Evolutionary conservation across 352 stramenopile genomes (phyloP).

Genomic region (Phytophthora fragariae): DNA sequence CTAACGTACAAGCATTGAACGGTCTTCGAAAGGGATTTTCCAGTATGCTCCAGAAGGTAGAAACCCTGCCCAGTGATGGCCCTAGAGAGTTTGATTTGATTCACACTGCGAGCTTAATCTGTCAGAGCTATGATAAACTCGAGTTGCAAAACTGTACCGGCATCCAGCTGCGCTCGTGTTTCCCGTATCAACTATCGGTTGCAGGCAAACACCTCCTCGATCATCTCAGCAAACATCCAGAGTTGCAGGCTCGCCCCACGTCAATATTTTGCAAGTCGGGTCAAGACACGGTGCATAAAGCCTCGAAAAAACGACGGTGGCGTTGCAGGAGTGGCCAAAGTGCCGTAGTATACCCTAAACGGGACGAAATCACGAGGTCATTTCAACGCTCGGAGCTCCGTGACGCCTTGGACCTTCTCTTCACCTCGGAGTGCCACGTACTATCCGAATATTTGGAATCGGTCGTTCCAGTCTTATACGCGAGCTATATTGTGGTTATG

Average conservation of each 20-base stretch:
- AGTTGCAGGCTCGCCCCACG: not conserved
- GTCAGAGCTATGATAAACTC: not conserved
- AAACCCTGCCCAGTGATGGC: not conserved
- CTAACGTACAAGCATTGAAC: slow-evolving; percentile 1
- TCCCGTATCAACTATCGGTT: not conserved
- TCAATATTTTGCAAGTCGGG: not conserved
- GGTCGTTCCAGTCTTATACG: slow-evolving; percentile 39
- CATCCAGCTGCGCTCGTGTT: slow-evolving; percentile 1
- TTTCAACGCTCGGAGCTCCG: slow-evolving; percentile 3
- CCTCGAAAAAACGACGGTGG: not conserved
- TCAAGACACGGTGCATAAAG: not conserved
- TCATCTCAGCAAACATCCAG: not conserved
- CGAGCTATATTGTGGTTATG: slow-evolving; percentile 22
- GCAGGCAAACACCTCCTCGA: not conserved
- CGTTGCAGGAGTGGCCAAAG: not conserved
- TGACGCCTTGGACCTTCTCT: slow-evolving; percentile 20
- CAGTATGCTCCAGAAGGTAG: not conserved
- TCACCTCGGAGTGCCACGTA: slow-evolving; percentile 38
- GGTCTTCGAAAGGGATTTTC: not conserved
- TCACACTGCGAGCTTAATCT: not conserved
- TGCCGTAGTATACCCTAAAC: not conserved
- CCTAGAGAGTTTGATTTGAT: not conserved
- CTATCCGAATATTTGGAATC: slow-evolving; percentile 46
- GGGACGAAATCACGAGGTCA: not conserved
- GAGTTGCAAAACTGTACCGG: not conserved